phyloP scores from a whole-genome alignment of 2,329 filamentous ascomycete genomes.

The Ceratocystis variospora region DNA sequence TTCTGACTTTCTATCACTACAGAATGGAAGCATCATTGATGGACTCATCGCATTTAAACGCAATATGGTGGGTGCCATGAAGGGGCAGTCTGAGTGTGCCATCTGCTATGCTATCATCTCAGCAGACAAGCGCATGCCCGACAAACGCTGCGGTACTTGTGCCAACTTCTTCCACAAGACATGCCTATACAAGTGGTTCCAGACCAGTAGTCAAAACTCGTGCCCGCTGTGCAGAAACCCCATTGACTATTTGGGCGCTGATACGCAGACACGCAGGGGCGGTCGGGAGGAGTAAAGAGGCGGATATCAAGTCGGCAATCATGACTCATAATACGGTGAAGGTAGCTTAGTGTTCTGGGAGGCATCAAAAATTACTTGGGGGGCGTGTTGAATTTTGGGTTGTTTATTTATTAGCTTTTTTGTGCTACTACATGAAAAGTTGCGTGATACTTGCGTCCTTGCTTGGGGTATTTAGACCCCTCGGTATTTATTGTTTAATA shows the following conservation, averaged over 20 bases:
- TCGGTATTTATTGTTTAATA: background rate
- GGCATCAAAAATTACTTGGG: background rate
- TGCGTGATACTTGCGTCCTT: background rate
- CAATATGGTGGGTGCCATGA: conserved; percentile 76
- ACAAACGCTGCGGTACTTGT: conserved; percentile 83
- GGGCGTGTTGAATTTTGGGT: background rate
- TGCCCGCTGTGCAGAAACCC: conserved; percentile 88
- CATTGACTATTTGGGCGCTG: conserved; percentile 47
- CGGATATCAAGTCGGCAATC: background rate
- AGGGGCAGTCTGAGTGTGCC: conserved; percentile 87
- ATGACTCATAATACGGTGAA: background rate
- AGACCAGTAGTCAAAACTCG: conserved; percentile 77
- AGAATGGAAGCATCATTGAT: conserved; percentile 76
- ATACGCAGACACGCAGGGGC: conserved; percentile 24
- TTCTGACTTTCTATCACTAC: conserved; percentile 13
- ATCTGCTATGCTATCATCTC: conserved; percentile 96
- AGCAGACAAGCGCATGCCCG: conserved; percentile 74
- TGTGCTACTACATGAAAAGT: background rate
- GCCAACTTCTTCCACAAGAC: conserved; percentile 83
- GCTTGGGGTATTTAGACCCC: background rate
- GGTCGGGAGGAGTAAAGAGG: conserved; percentile 6
- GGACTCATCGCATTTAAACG: conserved; percentile 72
- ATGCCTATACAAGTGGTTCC: conserved; percentile 95
- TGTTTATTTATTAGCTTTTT: background rate
- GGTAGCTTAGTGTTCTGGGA: background rate